Base-by-base conservation (phyloP, 148 eudicot species). In the Arctostaphylos glauca region DNA sequence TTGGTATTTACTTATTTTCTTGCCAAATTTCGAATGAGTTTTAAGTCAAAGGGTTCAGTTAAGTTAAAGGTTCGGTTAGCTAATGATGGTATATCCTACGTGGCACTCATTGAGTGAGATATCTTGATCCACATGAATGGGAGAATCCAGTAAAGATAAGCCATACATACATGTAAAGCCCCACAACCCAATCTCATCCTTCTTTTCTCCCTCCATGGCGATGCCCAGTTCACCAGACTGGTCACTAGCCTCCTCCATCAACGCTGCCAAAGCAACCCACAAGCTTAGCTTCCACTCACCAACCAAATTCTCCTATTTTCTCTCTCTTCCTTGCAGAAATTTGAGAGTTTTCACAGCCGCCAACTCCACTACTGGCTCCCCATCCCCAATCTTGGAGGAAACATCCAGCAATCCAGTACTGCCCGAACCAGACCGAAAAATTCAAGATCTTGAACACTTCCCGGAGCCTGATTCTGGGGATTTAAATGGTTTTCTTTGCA, bases 401-500 rank as follows among this genome's bases (percentile, higher is more conserved):
- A 44, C 83, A 41, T 64, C 83, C 43, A 55, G 48, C 15, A 18
- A 79, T 23, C 46, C 82, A 19, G 79, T 85, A 1, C 60, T 83
- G 2, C 59, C 87, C 43, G 82, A 85, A 76, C 74, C 86, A 15
- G 83, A 83, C 19, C 75, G 81, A 31, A 79, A 83, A n/a, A 5
- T 83, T 6, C 55, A 80, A 64, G 72, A 83, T 41, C 62, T 79
- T 44, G 68, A 31, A 6, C 44, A 44, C 58, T 68, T 62, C n/a
- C 4, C 46, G 3, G 48, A 76, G 10, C 77, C 79, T 4, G 70
- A 83, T 5, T 53, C 56, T 2, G 80, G 60, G 25, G 85, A 84
- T 74, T 43, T 84, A 6, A 89, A 90, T 82, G 80, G 79, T 10
- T 16, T 87, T 41, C 87, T 90, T 4, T 84, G 84, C 74, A 52